Evolutionary conservation across 2,329 filamentous ascomycete genomes (phyloP), one percentile per base, ranked within the genome.

Genomic region (Nectriaceae sp.): DNA sequence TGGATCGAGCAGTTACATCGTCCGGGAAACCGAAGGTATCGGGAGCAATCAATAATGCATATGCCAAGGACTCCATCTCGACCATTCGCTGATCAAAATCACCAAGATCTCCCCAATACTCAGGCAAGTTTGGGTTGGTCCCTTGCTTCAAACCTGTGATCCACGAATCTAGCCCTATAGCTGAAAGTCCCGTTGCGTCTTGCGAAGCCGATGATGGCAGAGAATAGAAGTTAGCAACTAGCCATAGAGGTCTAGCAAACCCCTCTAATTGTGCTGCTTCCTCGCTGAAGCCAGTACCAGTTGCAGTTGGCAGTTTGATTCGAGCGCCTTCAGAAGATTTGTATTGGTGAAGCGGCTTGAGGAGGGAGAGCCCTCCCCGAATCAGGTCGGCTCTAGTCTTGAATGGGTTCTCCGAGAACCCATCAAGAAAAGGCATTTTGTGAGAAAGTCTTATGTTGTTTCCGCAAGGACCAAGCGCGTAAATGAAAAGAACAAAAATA

Each of bases 31-130:
- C 71, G 3, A 63, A 56, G 3, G 35, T 49, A 1, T 65, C 56
- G 2, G 77, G 75, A 0, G 74, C 72, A 3, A 66, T 60, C 1
- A 80, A 64, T 1, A 81, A 61, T 0, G 75, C 75, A 55, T 74
- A 78, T 0, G 75, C 70, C 3, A 80, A 68, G 21, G 75, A 74
- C 54, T 80, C 77, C 35, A 75, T 71, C 53, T 81, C 78, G 0
- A 80, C 78, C 77, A 80, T 81, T 2, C 76, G 61, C 54, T 81
- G 78, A 41, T 80, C 76, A 18, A 67, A 66, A 4, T 76, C 58
- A 0, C 65, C 62, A 2, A 79, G 68, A 1, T 66, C 59, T 0
- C 76, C 77, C 77, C 77, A 80, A 51, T 77, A 80, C 20, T 72
- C 71, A 0, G 52, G 33, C 16, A 66, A 57, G 0, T 49, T 33